Base-by-base conservation (phyloP, 352 stramenopile species). In the Globisporangium polare region DNA sequence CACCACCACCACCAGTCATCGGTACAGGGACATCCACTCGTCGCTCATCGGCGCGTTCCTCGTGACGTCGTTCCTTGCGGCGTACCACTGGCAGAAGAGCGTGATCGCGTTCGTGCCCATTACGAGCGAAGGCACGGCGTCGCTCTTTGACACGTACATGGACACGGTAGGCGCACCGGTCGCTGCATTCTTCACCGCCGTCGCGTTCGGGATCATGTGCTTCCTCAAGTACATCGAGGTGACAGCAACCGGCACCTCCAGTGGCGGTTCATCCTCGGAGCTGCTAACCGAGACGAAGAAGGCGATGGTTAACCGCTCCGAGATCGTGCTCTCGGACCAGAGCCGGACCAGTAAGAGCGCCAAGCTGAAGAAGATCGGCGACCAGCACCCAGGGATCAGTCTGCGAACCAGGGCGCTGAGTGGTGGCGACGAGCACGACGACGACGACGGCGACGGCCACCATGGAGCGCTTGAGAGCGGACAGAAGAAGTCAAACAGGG, bases 11-110 rank as follows among this genome's bases (percentile, higher is more conserved):
- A 62, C 31, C n/a, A 29, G 26, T 52, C 29, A 60, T 13, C 22
- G 53, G 10, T 55, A 57, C n/a, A 20, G 57, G 20, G 46, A 54
- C 8, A 69, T 68, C 0, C 77, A 84, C 18, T 74, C 70, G 20
- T 51, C 58, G 8, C 55, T 88, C 53, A 75, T 94, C 35, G 57
- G 65, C 29, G 64, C 53, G 5, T 94, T 82, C 41, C 26, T 91
- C 1, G 53, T 84, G 15, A 75, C 67, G 2, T 91, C 80, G 4
- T 90, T 90, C 37, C 41, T 92, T 15, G 83, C 85, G 0, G 83
- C 83, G 0, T 89, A 78, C 58, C 81, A 90, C 45, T 89, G 82
- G 75, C 83, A 94, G 49, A 89, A 92, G 68, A 80, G 80, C 33
- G 66, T 88, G 24, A 68, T 90, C 54, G 69, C 72, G 0, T 69